These are phyloP conservation scores for Pouteria campechiana DNA, from an alignment of 179 eudicot species.

Conservation along the genomic window DNA sequence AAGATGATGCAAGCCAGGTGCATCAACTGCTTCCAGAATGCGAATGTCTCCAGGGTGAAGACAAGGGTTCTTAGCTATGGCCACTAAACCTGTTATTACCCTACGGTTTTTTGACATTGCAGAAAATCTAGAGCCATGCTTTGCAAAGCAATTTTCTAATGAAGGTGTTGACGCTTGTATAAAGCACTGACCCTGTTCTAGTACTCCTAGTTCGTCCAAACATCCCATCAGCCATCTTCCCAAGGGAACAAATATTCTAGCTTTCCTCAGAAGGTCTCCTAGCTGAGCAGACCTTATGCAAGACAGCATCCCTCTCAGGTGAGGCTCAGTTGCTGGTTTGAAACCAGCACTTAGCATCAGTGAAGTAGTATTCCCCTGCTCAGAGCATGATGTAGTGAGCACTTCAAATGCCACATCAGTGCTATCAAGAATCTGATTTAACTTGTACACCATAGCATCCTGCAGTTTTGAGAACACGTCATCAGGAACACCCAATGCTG, in stretches of 20 bases:
- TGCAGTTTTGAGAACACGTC: constrained; percentile 73
- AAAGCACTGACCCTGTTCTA: constrained; percentile 81
- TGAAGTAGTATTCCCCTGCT: constrained; percentile 67
- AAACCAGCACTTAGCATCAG: constrained; percentile 83
- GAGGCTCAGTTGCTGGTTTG: constrained; percentile 65
- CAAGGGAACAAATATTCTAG: constrained; percentile 66
- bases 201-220: constrained; percentile 63
- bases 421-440: constrained; percentile 46
- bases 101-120: constrained; percentile 25
- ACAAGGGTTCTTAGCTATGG: constrained; percentile 80
- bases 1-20: constrained; percentile 57
- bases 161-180: constrained; percentile 69
- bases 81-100: constrained; percentile 56
- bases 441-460: constrained; percentile 48
- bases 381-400: constrained; percentile 61
- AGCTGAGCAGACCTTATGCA: constrained; percentile 74
- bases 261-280: constrained; percentile 58
- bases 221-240: constrained; percentile 97
- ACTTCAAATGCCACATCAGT: constrained; percentile 61
- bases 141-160: constrained; percentile 55
- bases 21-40: constrained; percentile 72
- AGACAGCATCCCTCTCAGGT: constrained; percentile 69
- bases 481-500: constrained; percentile 56
- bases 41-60: constrained; percentile 94
- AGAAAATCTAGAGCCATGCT: constrained; percentile 58